Evolutionary conservation across 257 asterid genomes (phyloP), one percentile per base, ranked within the genome.

Genomic region (Petunia axillaris): DNA sequence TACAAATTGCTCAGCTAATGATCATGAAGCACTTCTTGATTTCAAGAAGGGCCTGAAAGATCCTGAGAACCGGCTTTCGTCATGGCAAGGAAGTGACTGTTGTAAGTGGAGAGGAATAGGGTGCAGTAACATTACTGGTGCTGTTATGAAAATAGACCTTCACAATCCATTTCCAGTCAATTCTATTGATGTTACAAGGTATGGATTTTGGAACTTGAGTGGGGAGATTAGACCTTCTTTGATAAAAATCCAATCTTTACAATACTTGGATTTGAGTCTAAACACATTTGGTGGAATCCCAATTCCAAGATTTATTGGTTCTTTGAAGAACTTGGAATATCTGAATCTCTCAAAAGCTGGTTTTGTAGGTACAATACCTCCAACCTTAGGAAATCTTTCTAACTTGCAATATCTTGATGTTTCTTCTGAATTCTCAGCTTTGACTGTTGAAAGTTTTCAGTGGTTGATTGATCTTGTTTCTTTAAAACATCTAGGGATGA

Each of bases 1-100:
- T 25, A 55, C 50, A 5, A 90, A 40, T 50, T 88, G 89, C 62
- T 78, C 80, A 48, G 67, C 82, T 4, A 38, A 13, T 59, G 90
- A 88, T 55, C 82, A 74, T 68, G 80, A 76, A 75, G 86, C 89
- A 39, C 89, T 90, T n/a, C 48, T 85, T 38, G 91, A 89, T 71
- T 87, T 90, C 87, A 90, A 85, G 76, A 81, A 75, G 54, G 90
- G 93, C 85, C 84, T 89, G 25, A 71, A 73, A n/a, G 94, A 89
- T 80, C 90, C 91, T 37, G 78, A 80, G n/a, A 83, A 80, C 60
- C 81, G 85, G 62, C 90, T 89, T 66, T 83, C 84, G 8, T 86
- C 91, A 0, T 86, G 93, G 93, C 78, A 55, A 38, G 89, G 91
- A 48, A 40, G 37, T 13, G 77, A 82, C 82, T 87, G 90, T 58